Evolutionary conservation across 2,329 filamentous ascomycete species (phyloP), one percentile per base, ranked within the genome.

Genomic region (Cytospora piceicola): DNA sequence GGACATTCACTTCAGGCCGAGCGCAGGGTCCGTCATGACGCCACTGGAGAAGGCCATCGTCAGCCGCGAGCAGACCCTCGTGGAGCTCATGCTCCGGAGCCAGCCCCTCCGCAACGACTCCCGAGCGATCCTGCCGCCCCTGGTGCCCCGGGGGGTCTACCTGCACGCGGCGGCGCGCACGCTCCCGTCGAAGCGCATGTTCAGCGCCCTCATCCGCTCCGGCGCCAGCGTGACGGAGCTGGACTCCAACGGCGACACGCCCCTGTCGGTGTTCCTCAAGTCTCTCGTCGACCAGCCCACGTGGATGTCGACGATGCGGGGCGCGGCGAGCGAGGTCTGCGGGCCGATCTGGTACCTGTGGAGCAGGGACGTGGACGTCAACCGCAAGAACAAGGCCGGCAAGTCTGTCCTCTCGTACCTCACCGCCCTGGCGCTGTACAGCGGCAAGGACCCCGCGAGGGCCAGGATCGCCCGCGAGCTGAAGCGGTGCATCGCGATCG

Each of bases 331-430:
- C 11, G 22, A 22, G 14, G n/a, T 62, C 17, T 52, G 46, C 42
- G 30, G 27, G 14, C 42, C 58, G 1, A 49, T 65, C 17, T 65
- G 63, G 63, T 63, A 58, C 17, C 53, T 65, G 22, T 65, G 63
- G 63, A 63, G 51, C n/a, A 62, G 52, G 12, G 54, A 65, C 8
- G 32, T 65, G 27, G 63, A 65, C 32, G 17, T 65, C 58, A 62
- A 51, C 42, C 39, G 27, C 24, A 53, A 49, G 42, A 65, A 65
- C 39, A 62, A 58, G 14, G 49, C 29, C 22, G 63, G 63, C 39
- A 65, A 65, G 53, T 52, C 63, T 32, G 42, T 65, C 29, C 42
- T 36, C 22, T 53, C 46, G 39, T 65, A 65, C 14, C 58, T 65
- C 30, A 29, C 27, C 1, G 62, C 62, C 3, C 27, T 64, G n/a